Evolutionary conservation across 2,329 filamentous ascomycete genomes (phyloP), one percentile per base, ranked within the genome.

Genomic region (Botryotinia globosa): DNA sequence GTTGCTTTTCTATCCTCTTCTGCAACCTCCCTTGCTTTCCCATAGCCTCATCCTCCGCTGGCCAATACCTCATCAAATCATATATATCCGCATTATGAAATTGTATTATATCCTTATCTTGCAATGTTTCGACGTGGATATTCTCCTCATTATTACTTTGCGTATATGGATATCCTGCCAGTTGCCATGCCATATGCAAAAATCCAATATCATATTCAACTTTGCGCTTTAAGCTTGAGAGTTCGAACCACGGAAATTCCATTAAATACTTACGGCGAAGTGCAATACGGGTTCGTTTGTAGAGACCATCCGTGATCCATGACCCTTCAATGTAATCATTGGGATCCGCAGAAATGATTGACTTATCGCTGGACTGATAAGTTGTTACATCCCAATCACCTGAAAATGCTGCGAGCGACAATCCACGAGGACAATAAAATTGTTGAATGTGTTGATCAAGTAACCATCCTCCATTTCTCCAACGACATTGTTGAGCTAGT

Each of bases 191-290:
- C 65, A 42, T 29, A 16, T 70, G 54, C 6, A 70, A 54, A 22
- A 70, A 70, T 8, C 58, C 68, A 16, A 70, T 51, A 32, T 70
- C 68, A 29, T 70, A 70, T 22, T 62, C 68, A 12, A 70, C 68
- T 44, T 70, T 70, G 32, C 68, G 54, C 32, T 63, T 70, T 12
- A 70, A 25, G 37, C 58, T 45, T 9, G 54, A 62, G 10, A 48
- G 22, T 51, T 70, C 68, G n/a, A 62, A 70, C 68, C 68, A 70
- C 8, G 68, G 68, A 29, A 70, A 54, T 16, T 70, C 68, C 39
- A 70, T 39, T 3, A 70, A 8, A 63, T 70, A 70, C 39, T 70
- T 70, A n/a, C 42, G 39, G 10, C 58, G 29, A 14, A 70, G 42
- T 8, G 68, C 32, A 48, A 48, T 63, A 3, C 68, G 54, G 6